A percentile compares a stretch with the other conserved stretches of the same genome.
phyloP scores from a whole-genome alignment of 345 rosid species.

The Gossypioides kirkii region DNA sequence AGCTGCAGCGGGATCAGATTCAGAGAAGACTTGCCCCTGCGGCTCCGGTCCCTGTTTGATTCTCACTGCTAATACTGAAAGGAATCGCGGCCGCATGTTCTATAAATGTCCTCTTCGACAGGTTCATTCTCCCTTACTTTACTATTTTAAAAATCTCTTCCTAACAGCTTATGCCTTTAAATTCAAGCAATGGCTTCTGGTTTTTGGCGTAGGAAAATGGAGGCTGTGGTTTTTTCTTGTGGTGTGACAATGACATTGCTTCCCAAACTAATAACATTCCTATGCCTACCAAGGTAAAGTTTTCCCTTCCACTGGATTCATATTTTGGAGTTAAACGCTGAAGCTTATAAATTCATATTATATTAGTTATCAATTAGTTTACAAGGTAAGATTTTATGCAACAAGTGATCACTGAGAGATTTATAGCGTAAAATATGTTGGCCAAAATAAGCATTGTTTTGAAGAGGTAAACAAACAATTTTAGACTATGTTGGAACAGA shows the following conservation, averaged over 20 bases:
- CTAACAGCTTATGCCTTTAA: neutral
- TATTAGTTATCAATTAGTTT: neutral
- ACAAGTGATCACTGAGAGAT: neutral
- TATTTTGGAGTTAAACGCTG: too few relatives aligned
- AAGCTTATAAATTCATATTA: neutral
- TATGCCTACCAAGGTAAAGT: neutral
- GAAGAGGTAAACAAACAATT: neutral
- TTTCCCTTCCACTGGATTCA: neutral
- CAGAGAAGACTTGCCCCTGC: neutral
- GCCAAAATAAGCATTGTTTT: too few relatives aligned
- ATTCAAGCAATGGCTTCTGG: neutral
- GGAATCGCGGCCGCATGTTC: neutral
- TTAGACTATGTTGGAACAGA: neutral
- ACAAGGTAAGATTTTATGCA: neutral
- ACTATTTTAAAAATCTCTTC: neutral
- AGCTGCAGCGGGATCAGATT: neutral
- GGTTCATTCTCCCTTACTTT: neutral
- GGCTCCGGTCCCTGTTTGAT: neutral
- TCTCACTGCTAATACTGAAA: constrained; percentile 5
- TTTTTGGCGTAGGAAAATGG: constrained; percentile 1
- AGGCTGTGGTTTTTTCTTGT: constrained; percentile 1
- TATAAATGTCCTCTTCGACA: neutral
- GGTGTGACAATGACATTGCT: neutral
- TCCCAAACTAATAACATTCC: neutral
- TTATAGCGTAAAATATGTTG: neutral